Conservation (phyloP, 495 filamentous ascomycete genomes). For the Hyaloscypha finlandica region DNA sequence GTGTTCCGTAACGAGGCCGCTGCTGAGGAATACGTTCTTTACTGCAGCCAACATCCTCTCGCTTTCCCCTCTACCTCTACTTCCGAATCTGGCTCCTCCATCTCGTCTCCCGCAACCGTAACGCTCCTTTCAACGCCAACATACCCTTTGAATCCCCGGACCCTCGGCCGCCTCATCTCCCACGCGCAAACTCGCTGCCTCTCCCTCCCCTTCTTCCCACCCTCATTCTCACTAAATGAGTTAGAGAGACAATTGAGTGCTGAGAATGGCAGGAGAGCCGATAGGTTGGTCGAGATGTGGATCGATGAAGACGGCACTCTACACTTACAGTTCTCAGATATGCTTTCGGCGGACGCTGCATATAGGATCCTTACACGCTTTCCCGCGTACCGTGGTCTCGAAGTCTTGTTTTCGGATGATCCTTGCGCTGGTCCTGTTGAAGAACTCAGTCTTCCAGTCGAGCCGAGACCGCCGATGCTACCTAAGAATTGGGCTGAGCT, state of each 20-base stretch:
- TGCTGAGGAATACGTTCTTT: constrained; percentile 19
- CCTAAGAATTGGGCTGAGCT: neutral
- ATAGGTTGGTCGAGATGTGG: constrained; percentile 19
- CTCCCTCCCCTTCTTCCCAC: constrained; percentile 16
- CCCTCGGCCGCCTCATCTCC: neutral
- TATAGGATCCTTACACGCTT: constrained; percentile 3
- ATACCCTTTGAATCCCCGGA: constrained; percentile 5
- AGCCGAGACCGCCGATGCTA: neutral
- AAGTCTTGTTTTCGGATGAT: constrained; percentile 17
- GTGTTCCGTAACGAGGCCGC: constrained; percentile 15
- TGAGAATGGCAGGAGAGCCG: neutral
- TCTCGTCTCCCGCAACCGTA: neutral
- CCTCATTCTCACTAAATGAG: constrained; percentile 3
- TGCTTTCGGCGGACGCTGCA: constrained; percentile 11
- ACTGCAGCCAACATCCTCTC: constrained; percentile 4
- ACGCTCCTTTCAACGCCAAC: constrained; percentile 26
- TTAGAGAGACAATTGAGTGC: constrained; percentile 6
- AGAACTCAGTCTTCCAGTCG: constrained; percentile 10
- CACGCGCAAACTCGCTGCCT: constrained; percentile 24
- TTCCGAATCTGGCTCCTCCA: neutral
- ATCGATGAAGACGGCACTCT: constrained; percentile 21
- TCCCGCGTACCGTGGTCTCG: neutral
- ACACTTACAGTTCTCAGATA: constrained; percentile 28
- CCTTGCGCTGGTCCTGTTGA: constrained; percentile 26
- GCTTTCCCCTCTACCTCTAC: neutral